Conservation (phyloP, 805 yeast genomes). For the Nakazawaea populi region DNA sequence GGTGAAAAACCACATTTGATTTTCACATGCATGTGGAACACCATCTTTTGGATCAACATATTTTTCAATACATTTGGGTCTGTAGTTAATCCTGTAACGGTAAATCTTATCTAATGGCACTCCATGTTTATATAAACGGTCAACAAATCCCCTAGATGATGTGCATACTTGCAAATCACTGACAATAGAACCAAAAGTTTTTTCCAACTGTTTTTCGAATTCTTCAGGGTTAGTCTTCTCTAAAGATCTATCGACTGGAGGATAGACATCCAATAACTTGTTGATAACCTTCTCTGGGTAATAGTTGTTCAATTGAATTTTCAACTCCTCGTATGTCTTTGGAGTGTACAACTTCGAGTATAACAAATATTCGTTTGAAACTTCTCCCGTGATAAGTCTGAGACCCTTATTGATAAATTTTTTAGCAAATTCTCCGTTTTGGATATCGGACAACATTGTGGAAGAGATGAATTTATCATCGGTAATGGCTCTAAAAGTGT, state of each 20-base stretch:
- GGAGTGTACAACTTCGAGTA: constrained; percentile 29
- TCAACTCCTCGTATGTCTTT: constrained; percentile 21
- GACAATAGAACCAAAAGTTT: constrained; percentile 28
- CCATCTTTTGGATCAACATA: constrained; percentile 10
- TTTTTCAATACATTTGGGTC: constrained; percentile 11
- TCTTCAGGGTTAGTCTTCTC: constrained; percentile 13
- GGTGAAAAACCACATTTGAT: constrained; percentile 26
- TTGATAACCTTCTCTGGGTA: constrained; percentile 27
- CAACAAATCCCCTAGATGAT: constrained; percentile 29
- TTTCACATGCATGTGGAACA: constrained; percentile 13
- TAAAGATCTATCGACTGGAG: constrained; percentile 5
- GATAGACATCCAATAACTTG: constrained; percentile 17
- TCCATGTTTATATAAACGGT: constrained; percentile 19
- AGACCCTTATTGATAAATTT: constrained; percentile 17
- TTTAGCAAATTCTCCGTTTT: constrained; percentile 23
- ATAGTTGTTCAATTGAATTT: constrained; percentile 28
- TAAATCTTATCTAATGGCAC: constrained; percentile 12
- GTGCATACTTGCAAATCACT: constrained; percentile 34
- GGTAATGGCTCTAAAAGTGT: constrained; percentile 36
- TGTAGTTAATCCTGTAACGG: constrained; percentile 12
- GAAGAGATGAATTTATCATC: constrained; percentile 31
- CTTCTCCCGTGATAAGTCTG: constrained; percentile 30
- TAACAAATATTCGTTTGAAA: constrained; percentile 25
- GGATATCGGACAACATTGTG: constrained; percentile 26
- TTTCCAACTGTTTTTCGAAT: constrained; percentile 16